Percentiles rank a stretch among this genome's conserved stretches.
Evolutionary conservation across 129 eudicot genomes (phyloP).

Genomic region (Centaurea solstitialis): DNA sequence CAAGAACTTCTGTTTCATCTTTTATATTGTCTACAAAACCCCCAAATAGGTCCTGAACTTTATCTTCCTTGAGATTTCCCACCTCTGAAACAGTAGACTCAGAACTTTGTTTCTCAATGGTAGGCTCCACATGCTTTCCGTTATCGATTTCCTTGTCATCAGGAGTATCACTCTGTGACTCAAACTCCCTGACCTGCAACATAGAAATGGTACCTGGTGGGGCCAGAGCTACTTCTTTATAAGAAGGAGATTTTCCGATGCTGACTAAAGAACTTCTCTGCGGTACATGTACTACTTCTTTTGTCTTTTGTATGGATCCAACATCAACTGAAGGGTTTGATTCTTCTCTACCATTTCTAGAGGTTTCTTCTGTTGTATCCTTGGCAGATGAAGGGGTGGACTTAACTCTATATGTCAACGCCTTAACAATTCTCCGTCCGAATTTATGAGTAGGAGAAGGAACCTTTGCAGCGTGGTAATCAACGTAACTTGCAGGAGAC

Average conservation of each 20-base stretch:
- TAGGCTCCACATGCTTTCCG: constrained; percentile 33
- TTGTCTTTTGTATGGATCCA: constrained; percentile 38
- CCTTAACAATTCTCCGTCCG: constrained; percentile 78
- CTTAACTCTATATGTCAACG: constrained; percentile 88
- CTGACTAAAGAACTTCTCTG: constrained; percentile 75
- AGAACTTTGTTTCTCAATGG: constrained; percentile 23
- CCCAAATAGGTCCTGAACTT: constrained; percentile 23
- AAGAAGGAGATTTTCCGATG: constrained; percentile 94
- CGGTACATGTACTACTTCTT: constrained; percentile 49
- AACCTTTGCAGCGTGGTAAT: constrained; percentile 66
- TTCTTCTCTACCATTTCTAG: constrained; percentile 43
- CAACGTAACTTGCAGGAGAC: constrained; percentile 63
- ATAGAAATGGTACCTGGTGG: constrained; percentile 87
- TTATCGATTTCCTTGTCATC: constrained; percentile 41
- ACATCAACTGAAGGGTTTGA: constrained; percentile 39
- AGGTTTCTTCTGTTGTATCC: constrained; percentile 39
- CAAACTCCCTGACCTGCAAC: constrained; percentile 45
- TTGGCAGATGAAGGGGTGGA: constrained; percentile 64
- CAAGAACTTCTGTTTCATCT: constrained; percentile 33
- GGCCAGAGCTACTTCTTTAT: constrained; percentile 97
- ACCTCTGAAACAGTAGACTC: constrained; percentile 22
- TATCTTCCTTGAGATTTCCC: constrained; percentile 41
- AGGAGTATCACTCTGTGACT: constrained; percentile 42
- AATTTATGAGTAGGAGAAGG: constrained; percentile 62
- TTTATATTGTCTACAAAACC: constrained; percentile 26